A percentile compares a stretch with the other conserved stretches of the same genome.
These are phyloP conservation scores for Malus hybrid DNA, from an alignment of 331 rosid genomes.

Conservation along the genomic window DNA sequence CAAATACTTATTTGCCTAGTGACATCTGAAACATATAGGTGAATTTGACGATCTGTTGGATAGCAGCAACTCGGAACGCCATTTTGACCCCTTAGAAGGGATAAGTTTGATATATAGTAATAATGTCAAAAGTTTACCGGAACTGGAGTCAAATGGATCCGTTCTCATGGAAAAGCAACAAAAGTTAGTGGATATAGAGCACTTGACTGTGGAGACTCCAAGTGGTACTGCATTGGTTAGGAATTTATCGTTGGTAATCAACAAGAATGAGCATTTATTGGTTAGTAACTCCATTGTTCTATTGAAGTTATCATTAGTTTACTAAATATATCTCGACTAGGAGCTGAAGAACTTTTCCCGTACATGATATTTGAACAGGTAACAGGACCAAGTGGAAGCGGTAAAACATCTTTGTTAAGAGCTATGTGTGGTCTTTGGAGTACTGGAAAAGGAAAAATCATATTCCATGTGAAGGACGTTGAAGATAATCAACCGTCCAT, in stretches of 20 bases:
- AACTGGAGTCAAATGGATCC: constrained; percentile 63
- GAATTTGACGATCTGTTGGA: constrained; percentile 87
- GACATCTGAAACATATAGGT: constrained; percentile 43
- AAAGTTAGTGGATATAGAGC: constrained; percentile 56
- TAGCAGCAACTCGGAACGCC: constrained; percentile 40
- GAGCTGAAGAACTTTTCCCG: constrained; percentile 12
- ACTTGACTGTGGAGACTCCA: constrained; percentile 74
- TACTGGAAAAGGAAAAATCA: constrained; percentile 67
- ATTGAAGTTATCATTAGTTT: background rate
- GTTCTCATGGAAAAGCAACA: constrained; percentile 30
- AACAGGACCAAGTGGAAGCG: constrained; percentile 91
- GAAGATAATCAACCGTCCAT: constrained; percentile 24
- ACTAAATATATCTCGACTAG: background rate
- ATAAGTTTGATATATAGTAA: constrained; percentile 42
- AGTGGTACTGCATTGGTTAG: constrained; percentile 49
- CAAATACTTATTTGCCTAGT: background rate
- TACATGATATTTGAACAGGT: constrained; percentile 44
- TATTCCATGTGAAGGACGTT: constrained; percentile 45
- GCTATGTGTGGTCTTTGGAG: constrained; percentile 92
- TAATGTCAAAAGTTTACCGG: constrained; percentile 26
- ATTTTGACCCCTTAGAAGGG: constrained; percentile 47
- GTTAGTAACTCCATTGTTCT: constrained; percentile 31
- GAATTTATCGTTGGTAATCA: constrained; percentile 53
- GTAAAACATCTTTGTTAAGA: constrained; percentile 88
- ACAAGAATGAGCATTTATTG: constrained; percentile 72